Base-by-base conservation (phyloP, 1,139 yeast species). In the Debaryomycetaceae sp. region DNA sequence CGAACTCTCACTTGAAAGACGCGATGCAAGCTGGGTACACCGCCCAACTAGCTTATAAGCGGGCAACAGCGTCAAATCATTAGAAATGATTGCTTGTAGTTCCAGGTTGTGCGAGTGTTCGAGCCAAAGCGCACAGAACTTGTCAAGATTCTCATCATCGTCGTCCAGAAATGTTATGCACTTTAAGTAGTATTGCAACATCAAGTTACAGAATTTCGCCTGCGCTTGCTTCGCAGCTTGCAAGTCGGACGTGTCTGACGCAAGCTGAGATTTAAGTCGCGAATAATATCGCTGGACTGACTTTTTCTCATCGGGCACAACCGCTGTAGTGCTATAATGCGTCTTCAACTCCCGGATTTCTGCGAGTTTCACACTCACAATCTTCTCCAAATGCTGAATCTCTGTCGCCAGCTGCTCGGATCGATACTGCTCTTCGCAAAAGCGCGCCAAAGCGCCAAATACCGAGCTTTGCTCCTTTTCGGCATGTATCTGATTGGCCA, bases 41-140 rank as follows among this genome's bases (percentile, higher is more conserved):
- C 96, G 86, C 0, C 85, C 72, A 4, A 83, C 62, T 32, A 85
- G 68, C 40, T 76, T 76, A 42, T 62, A 58, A 14, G 69, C 60
- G 0, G 93, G 79, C 19, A 83, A 54, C 0, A 32, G 31, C 2
- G 47, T 39, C 3, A 68, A 49, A 13, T 62, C 54, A 1, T 50
- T 36, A n/a, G 42, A 36, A 4, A 68, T 50, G 5, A 40, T 35
- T 3, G 36, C 33, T 39, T 68, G 71, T 5, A 74, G 46, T 1
- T 45, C 51, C 2, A 54, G 65, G 27, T 62, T 60, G 4, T 48
- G 48, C 3, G 74, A 62, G 39, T 69, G 67, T 34, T 79, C 82
- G 25, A 90, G 61, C 95, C 96, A 87, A n/a, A 87, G 51, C 0
- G 92, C 80, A 47, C 87, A 77, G 37, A 87, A 78, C 31, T 82